Percentiles rank a stretch among this genome's conserved stretches.
Evolutionary conservation across 805 yeast species (phyloP).

Genomic region (Wickerhamiella slavikovae): DNA sequence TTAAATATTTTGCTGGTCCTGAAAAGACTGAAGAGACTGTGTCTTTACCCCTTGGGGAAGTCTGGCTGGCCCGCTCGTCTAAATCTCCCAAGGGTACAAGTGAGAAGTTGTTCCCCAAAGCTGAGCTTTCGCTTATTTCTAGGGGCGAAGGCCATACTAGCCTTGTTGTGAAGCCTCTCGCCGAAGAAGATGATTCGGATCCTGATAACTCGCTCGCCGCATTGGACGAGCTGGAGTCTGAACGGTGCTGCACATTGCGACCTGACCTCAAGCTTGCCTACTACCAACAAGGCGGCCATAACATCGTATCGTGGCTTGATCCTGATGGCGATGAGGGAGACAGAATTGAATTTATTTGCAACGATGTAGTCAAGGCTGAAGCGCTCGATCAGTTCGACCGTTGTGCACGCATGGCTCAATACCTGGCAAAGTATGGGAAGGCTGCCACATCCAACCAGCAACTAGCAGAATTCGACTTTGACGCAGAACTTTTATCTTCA

Average conservation of each 20-base stretch:
- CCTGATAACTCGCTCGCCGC: slow-evolving; percentile 25
- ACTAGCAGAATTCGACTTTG: slow-evolving; percentile 36
- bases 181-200: slow-evolving; percentile 33
- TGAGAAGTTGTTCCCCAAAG: slow-evolving; percentile 55
- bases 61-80: slow-evolving; percentile 52
- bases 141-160: slow-evolving; percentile 47
- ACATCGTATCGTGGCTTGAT: slow-evolving; percentile 62
- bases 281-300: slow-evolving; percentile 31
- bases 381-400: slow-evolving; percentile 41
- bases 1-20: slow-evolving; percentile 23
- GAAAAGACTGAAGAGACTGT: slow-evolving; percentile 52
- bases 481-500: slow-evolving; percentile 4
- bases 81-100: slow-evolving; percentile 70
- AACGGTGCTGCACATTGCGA: slow-evolving; percentile 49
- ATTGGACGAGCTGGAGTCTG: slow-evolving; percentile 16
- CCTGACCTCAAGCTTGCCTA: slow-evolving; percentile 37
- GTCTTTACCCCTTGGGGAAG: slow-evolving; percentile 67
- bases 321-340: slow-evolving; percentile 75
- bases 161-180: slow-evolving; percentile 46
- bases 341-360: slow-evolving; percentile 58
- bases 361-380: slow-evolving; percentile 26
- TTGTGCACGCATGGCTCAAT: slow-evolving; percentile 46
- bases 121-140: slow-evolving; percentile 48
- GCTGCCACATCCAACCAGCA: slow-evolving; percentile 24
- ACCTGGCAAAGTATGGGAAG: slow-evolving; percentile 49